Evolutionary conservation across 2,329 filamentous ascomycete species (phyloP), one percentile per base, ranked within the genome.

Genomic region (Herpomyces periplanetae): DNA sequence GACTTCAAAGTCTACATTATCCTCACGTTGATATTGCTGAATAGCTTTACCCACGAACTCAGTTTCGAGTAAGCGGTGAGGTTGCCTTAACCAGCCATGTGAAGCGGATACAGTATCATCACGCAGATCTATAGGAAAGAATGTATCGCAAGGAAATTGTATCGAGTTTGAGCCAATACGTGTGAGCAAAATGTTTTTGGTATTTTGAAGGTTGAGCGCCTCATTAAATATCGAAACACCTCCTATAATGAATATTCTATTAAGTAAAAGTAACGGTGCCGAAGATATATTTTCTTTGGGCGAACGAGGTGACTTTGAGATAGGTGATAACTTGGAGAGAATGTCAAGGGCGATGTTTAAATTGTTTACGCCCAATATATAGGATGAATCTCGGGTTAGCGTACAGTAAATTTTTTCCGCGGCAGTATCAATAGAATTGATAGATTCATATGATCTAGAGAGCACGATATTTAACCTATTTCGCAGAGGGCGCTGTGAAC

Each of bases 381-480:
- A n/a, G n/a, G n/a, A n/a, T n/a, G n/a, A n/a, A n/a, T n/a, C n/a
- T n/a, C n/a, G n/a, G n/a, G n/a, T n/a, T n/a, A n/a, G n/a, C n/a
- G n/a, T n/a, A n/a, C n/a, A n/a, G n/a, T n/a, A n/a, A n/a, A n/a
- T n/a, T n/a, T n/a, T n/a, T n/a, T n/a, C n/a, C n/a, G n/a, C n/a
- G n/a, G n/a, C n/a, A n/a, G n/a, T n/a, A n/a, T n/a, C n/a, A n/a
- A n/a, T n/a, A n/a, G n/a, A n/a, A n/a, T n/a, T n/a, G n/a, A n/a
- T n/a, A n/a, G n/a, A n/a, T n/a, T n/a, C n/a, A n/a, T n/a, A n/a
- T 18, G 21, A 13, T 16, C 60, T 46, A 24, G 57, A 64, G 27
- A 96, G 45, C 27, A 91, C 53, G 15, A 88, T 53, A 37, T 87
- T 91, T 19, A 71, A 44, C 5, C 80, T 48, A 25, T 57, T 62